Conservation (phyloP, 768 basidiomycete genomes). For the Psilocybe azurescens region DNA sequence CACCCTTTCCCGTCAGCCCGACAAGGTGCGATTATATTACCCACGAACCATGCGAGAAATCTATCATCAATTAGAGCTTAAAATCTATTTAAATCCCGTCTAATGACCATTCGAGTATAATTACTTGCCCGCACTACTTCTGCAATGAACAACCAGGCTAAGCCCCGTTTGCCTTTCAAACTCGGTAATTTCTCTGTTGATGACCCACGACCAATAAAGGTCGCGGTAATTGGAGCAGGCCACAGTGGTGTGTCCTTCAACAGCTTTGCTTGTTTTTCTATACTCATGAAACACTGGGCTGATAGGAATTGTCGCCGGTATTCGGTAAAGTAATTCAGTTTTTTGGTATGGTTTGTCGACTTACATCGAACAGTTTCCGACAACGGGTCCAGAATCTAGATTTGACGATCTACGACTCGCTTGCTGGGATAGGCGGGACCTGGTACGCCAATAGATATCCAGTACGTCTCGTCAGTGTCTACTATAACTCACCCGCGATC, state of each 20-base stretch:
- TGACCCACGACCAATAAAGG: conserved; percentile 56
- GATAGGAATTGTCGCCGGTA: conserved; percentile 57
- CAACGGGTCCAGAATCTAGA: conserved; percentile 59
- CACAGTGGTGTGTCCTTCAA: conserved; percentile 51
- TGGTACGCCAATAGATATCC: conserved; percentile 66
- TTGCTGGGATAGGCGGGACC: conserved; percentile 63
- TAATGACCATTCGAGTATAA: neutral
- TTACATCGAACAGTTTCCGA: conserved; percentile 42
- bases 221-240: conserved; percentile 62
- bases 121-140: neutral
- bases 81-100: neutral
- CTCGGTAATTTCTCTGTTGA: conserved; percentile 53
- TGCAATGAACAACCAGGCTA: conserved; percentile 1
- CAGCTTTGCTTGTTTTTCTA: neutral
- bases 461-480: conserved; percentile 28
- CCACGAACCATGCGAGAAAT: neutral
- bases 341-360: neutral
- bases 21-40: neutral
- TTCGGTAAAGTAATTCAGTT: conserved; percentile 41
- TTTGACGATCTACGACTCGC: conserved; percentile 64
- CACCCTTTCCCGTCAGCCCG: too few relatives aligned
- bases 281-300: neutral
- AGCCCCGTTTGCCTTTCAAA: conserved; percentile 26
- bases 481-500: neutral
- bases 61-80: too few relatives aligned